These are phyloP conservation scores for Linaria vulgaris DNA, from an alignment of 257 asterid genomes.

Conservation along the genomic window DNA sequence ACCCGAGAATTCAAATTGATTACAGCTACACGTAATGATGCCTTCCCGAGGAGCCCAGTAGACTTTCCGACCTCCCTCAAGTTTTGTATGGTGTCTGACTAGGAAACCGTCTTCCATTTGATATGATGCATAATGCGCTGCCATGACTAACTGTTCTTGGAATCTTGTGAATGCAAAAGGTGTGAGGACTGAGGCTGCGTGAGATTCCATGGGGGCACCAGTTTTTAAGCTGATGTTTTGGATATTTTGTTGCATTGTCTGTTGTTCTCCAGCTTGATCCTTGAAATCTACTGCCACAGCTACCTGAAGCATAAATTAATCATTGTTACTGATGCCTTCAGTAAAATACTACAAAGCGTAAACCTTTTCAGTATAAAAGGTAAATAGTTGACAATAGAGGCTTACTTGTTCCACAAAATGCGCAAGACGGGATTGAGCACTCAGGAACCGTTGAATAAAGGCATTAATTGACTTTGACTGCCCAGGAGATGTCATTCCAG, in stretches of 20 bases:
- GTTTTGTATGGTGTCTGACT: constrained; percentile 89
- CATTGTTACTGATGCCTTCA: no score
- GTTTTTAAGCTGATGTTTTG: constrained; percentile 93
- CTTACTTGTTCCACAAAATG: constrained; percentile 95
- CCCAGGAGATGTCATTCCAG: constrained; percentile 85
- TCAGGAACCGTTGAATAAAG: constrained; percentile 89
- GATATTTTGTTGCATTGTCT: constrained; percentile 93
- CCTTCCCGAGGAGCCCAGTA: constrained; percentile 91
- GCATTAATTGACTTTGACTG: constrained; percentile 86
- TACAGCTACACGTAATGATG: constrained; percentile 86
- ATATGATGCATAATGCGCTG: constrained; percentile 92
- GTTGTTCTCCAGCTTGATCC: constrained; percentile 96
- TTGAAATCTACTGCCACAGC: constrained; percentile 88
- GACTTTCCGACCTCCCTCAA: constrained; percentile 89
- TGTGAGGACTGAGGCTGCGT: constrained; percentile 83
- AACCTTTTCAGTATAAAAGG: background rate
- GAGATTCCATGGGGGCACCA: constrained; percentile 99
- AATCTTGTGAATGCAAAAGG: constrained; percentile 90
- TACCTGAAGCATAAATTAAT: no score
- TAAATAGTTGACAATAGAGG: constrained; percentile 22
- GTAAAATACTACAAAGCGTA: no score
- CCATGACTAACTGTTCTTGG: constrained; percentile 90
- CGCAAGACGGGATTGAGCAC: constrained; percentile 92
- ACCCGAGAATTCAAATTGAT: constrained; percentile 87
- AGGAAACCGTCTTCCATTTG: constrained; percentile 75